Base-by-base conservation (phyloP, 495 filamentous ascomycete species). In the Penicillium cosmopolitanum region DNA sequence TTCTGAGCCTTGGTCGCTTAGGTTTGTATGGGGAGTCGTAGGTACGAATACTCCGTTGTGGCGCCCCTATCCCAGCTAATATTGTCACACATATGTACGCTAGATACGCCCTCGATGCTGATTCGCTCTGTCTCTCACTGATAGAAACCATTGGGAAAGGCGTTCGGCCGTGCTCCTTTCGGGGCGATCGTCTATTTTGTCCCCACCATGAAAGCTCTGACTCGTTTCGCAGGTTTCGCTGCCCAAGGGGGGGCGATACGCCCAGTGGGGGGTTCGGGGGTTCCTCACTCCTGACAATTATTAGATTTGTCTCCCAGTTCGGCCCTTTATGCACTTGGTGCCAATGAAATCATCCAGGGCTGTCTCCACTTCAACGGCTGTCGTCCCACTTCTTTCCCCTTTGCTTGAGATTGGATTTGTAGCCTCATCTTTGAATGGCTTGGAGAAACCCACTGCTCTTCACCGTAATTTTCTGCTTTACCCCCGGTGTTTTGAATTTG, bases 1-100 rank as follows among this genome's bases (percentile, higher is more conserved):
- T 44, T 44, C 42, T 44, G 42, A 44, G 15, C 42, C 42, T 48
- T 28, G 46, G 46, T 28, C 46, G 46, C 46, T 48, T 48, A 12
- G 46, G n/a, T 16, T 19, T n/a, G 36, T 12, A 13, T 40, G 15
- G 11, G 36, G 36, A 13, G 36, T 31, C 23, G 23, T 23, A 40
- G 11, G 36, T 40, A 21, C 19, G 19, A 21, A 21, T 21, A 13
- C 36, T 40, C 15, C 15, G 36, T 40, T 12, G 36, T 40, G 36
- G 36, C 36, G 3, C 36, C 36, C 36, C 15, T 44, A n/a, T 44
- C 5, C 42, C n/a, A 18, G 42, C 16, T 9, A 23, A 23, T 23
- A 5, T 44, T 44, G 42, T 44, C 12, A 44, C 23, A 23, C 23
- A 23, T 23, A 23, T 23, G 23, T 44, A 44, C 42, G 16, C 42